These are phyloP conservation scores for Glebionis coronaria DNA, from an alignment of 129 eudicot species.

Conservation along the genomic window DNA sequence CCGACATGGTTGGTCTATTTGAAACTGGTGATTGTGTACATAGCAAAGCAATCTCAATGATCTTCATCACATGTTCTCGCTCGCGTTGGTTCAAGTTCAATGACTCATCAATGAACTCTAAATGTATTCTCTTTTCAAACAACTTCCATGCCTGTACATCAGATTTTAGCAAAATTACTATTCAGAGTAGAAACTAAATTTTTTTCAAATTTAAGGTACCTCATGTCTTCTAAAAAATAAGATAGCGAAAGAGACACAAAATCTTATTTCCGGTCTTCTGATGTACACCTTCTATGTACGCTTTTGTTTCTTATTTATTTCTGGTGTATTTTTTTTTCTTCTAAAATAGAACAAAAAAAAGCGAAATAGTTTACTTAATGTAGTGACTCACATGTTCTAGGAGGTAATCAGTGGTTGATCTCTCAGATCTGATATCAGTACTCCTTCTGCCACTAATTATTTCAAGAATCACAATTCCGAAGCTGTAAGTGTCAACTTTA, in stretches of 20 bases:
- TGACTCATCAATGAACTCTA: constrained; percentile 42
- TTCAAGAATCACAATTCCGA: constrained; percentile 73
- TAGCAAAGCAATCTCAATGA: constrained; percentile 57
- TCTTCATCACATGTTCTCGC: constrained; percentile 45
- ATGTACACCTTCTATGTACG: constrained; percentile 5
- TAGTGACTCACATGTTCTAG: constrained; percentile 48
- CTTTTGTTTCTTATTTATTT: neutral
- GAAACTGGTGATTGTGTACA: constrained; percentile 67
- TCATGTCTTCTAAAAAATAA: no score
- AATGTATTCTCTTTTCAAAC: constrained; percentile 40
- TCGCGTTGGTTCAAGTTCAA: constrained; percentile 35
- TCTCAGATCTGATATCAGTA: constrained; percentile 34
- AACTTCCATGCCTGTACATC: constrained; percentile 61
- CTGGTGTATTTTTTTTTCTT: no score
- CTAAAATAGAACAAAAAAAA: neutral
- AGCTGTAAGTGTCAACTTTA: constrained; percentile 73
- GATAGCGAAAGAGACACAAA: neutral
- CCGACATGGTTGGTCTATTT: constrained; percentile 75
- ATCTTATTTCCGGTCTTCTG: neutral
- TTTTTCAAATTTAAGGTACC: no score
- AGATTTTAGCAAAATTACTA: neutral
- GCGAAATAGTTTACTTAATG: neutral
- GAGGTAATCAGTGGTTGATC: constrained; percentile 46
- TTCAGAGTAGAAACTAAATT: neutral
- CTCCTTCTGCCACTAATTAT: constrained; percentile 64